Conservation (phyloP, 345 rosid genomes). For the Sonneratia alba region DNA sequence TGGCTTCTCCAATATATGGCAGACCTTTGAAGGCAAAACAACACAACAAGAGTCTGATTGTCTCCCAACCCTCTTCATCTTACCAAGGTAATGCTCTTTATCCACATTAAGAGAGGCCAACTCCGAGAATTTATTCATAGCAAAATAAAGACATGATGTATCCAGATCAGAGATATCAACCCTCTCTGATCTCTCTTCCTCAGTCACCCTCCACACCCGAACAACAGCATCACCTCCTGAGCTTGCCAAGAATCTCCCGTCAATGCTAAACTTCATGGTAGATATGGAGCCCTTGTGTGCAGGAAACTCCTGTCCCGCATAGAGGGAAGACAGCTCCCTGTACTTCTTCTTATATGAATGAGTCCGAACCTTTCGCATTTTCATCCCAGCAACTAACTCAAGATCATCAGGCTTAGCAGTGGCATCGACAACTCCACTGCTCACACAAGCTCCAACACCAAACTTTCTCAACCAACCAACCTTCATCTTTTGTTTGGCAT, state of each 20-base stretch:
- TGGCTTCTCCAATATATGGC: constrained; percentile 48
- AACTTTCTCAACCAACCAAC: constrained; percentile 48
- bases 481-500: constrained; percentile 23
- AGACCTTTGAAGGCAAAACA: constrained; percentile 53
- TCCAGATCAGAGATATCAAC: constrained; percentile 36
- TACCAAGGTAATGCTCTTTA: constrained; percentile 23
- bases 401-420: constrained; percentile 14
- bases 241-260: constrained; percentile 60
- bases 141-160: constrained; percentile 40
- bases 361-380: constrained; percentile 32
- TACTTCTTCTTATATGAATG: constrained; percentile 39
- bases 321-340: constrained; percentile 61
- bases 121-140: constrained; percentile 39
- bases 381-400: constrained; percentile 23
- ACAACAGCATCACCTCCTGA: constrained; percentile 68
- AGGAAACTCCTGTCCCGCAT: constrained; percentile 54
- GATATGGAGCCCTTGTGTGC: constrained; percentile 68
- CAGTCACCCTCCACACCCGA: constrained; percentile 63
- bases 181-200: constrained; percentile 38
- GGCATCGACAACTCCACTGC: constrained; percentile 21
- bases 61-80: constrained; percentile 29
- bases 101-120: constrained; percentile 35
- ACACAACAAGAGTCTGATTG: constrained; percentile 52
- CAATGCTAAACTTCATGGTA: constrained; percentile 67
- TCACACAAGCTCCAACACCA: constrained; percentile 21